Conservation (phyloP, 257 asterid species). For the Echium plantagineum region DNA sequence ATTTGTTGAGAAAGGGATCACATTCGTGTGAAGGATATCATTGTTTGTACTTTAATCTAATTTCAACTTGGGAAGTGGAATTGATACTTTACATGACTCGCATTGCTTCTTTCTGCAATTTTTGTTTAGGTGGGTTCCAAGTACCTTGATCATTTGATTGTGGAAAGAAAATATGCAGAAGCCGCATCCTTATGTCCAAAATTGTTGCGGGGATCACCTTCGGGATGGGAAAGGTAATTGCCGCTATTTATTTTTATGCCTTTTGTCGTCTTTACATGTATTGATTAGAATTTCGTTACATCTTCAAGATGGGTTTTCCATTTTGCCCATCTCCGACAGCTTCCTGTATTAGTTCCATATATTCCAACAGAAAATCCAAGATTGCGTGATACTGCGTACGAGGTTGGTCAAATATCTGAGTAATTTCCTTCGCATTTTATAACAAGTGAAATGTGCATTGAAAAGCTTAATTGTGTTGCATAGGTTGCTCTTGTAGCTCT, state of each 20-base stretch:
- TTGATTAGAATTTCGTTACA: conserved; percentile 16
- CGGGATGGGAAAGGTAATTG: conserved; percentile 96
- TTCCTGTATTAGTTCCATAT: conserved; percentile 91
- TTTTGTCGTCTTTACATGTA: conserved; percentile 1
- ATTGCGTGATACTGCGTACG: conserved; percentile 94
- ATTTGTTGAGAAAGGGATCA: no score
- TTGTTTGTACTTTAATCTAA: neutral
- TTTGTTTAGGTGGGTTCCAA: conserved; percentile 69
- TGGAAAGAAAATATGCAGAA: conserved; percentile 89
- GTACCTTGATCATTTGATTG: conserved; percentile 93
- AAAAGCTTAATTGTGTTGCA: conserved; percentile 14
- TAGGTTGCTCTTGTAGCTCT: conserved; percentile 95
- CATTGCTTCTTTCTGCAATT: conserved; percentile 14
- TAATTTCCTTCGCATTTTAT: neutral
- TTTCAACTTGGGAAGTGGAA: neutral
- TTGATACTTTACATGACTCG: neutral
- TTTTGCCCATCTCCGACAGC: conserved; percentile 97
- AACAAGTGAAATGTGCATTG: neutral
- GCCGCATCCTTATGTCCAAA: conserved; percentile 95
- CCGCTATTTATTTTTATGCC: conserved; percentile 6
- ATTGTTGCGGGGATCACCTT: conserved; percentile 80
- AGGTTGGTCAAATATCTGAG: conserved; percentile 35
- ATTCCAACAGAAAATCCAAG: conserved; percentile 93
- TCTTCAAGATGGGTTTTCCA: conserved; percentile 88
- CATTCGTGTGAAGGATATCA: no score